Conservation (phyloP, 805 yeast genomes). For the Allodekkera sacchari region DNA sequence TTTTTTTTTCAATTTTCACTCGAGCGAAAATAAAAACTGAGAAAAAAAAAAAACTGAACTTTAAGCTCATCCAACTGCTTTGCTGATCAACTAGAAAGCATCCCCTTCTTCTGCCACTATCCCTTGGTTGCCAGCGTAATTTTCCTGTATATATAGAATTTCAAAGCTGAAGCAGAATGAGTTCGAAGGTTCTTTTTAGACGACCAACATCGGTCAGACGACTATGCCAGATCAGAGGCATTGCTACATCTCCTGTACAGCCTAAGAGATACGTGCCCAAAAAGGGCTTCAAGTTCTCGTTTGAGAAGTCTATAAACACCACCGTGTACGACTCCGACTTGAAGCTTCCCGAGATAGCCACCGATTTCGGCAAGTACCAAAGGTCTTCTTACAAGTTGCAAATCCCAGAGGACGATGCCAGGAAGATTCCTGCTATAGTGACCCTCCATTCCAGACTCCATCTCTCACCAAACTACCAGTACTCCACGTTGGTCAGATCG, state of each 20-base stretch:
- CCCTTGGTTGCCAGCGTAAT: too few relatives aligned
- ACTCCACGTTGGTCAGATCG: conserved; percentile 70
- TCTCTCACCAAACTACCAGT: conserved; percentile 48
- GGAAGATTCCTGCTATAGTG: conserved; percentile 59
- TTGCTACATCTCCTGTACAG: conserved; percentile 10
- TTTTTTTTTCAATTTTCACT: too few relatives aligned
- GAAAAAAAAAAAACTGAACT: too few relatives aligned
- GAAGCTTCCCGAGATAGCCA: conserved; percentile 13
- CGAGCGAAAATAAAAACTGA: too few relatives aligned
- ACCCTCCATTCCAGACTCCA: conserved; percentile 73
- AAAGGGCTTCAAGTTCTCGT: conserved; percentile 17
- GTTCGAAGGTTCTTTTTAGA: too few relatives aligned
- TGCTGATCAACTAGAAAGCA: too few relatives aligned
- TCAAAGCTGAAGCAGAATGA: too few relatives aligned
- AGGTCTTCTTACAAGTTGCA: conserved; percentile 19
- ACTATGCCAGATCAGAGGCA: too few relatives aligned
- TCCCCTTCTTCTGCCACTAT: too few relatives aligned
- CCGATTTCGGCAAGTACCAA: conserved; percentile 26
- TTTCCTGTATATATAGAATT: too few relatives aligned
- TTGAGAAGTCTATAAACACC: conserved; percentile 20
- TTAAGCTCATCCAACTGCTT: too few relatives aligned
- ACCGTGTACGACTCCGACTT: conserved; percentile 10
- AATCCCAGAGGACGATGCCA: conserved; percentile 43
- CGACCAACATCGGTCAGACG: too few relatives aligned
- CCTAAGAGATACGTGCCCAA: conserved; percentile 6